A percentile compares a stretch with the other conserved stretches of the same genome.
These are phyloP conservation scores for Crucibulum laeve DNA, from an alignment of 768 basidiomycete species.

Conservation along the genomic window DNA sequence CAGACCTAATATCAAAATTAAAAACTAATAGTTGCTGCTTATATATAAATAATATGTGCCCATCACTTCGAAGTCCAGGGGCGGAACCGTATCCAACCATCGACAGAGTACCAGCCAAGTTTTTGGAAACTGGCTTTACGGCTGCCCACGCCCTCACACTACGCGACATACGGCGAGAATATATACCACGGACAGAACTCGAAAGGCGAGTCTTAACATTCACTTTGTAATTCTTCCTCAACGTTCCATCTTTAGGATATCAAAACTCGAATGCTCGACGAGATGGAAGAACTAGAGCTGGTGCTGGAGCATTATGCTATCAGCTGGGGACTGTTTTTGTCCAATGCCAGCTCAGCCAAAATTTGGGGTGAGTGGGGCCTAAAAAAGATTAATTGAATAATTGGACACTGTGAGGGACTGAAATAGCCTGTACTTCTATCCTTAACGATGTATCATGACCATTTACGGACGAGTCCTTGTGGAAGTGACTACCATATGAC, in stretches of 20 bases:
- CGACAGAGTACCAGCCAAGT: constrained; percentile 60
- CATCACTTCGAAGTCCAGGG: no score
- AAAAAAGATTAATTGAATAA: constrained; percentile 9
- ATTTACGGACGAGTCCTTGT: neutral
- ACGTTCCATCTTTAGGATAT: constrained; percentile 45
- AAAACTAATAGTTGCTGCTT: constrained; percentile 25
- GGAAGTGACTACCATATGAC: neutral
- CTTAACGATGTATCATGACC: neutral
- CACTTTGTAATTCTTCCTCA: neutral
- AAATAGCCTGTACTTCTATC: neutral
- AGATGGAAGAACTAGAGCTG: constrained; percentile 90
- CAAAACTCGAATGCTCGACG: constrained; percentile 85
- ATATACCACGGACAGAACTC: constrained; percentile 45
- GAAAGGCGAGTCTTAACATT: constrained; percentile 42
- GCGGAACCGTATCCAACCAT: constrained; percentile 57
- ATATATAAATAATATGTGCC: no score
- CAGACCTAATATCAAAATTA: neutral
- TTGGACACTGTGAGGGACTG: neutral
- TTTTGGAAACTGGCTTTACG: constrained; percentile 58
- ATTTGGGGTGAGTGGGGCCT: constrained; percentile 34
- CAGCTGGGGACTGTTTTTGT: constrained; percentile 55
- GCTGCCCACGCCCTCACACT: constrained; percentile 56
- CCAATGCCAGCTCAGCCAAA: constrained; percentile 9
- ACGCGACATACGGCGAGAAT: constrained; percentile 58
- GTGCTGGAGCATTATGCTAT: constrained; percentile 89